Conservation (phyloP, 1,284 basidiomycete species). For the Dichomitus squalens region DNA sequence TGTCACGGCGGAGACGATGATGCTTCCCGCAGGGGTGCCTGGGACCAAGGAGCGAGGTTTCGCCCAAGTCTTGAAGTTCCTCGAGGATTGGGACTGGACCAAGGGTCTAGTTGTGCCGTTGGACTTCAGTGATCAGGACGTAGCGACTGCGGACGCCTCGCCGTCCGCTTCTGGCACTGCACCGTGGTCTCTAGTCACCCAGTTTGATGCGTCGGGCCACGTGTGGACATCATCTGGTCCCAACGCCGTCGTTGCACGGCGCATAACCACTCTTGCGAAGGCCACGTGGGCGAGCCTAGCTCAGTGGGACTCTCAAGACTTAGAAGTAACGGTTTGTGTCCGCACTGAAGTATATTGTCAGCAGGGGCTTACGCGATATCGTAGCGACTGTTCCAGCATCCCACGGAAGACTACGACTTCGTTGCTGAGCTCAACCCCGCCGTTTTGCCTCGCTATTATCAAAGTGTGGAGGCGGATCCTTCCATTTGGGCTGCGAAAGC, state of each 20-base stretch:
- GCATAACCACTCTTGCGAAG: constrained; percentile 71
- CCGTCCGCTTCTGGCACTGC: constrained; percentile 41
- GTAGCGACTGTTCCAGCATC: constrained; percentile 84
- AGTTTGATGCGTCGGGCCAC: constrained; percentile 73
- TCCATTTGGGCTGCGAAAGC: constrained; percentile 45
- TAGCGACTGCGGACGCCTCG: constrained; percentile 5
- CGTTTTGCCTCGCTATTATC: constrained; percentile 73
- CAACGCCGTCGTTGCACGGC: constrained; percentile 68
- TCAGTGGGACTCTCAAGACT: constrained; percentile 45
- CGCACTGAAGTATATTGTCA: not conserved
- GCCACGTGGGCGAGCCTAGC: constrained; percentile 63
- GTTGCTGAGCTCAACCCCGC: constrained; percentile 74
- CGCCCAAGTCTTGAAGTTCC: constrained; percentile 69
- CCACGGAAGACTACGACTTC: constrained; percentile 85
- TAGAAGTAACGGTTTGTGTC: constrained; percentile 54
- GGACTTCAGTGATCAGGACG: constrained; percentile 42
- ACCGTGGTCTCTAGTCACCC: constrained; percentile 85
- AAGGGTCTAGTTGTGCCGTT: constrained; percentile 64
- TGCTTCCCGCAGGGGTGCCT: constrained; percentile 43
- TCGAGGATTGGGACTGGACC: constrained; percentile 88
- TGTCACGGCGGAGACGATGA: constrained; percentile 13
- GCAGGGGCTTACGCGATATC: not conserved
- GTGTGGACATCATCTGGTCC: constrained; percentile 76
- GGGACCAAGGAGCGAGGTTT: constrained; percentile 83
- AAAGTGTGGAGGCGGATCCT: constrained; percentile 58